phyloP scores from a whole-genome alignment of 139 green algal species.

The Choricystis sp. region DNA sequence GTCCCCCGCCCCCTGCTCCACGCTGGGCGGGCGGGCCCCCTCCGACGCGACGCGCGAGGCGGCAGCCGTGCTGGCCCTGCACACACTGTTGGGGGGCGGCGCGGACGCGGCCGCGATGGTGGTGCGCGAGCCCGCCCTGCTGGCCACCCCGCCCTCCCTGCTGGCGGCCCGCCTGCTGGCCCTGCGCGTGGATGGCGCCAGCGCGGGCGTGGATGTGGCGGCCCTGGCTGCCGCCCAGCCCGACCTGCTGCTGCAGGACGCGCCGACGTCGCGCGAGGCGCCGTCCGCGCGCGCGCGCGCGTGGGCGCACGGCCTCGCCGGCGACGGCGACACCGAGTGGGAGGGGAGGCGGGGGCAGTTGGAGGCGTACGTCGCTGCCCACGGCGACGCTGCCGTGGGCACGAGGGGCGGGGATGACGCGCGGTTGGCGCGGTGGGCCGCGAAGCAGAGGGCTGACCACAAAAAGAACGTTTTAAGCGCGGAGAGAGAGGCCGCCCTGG shows the following conservation, averaged over 20 bases:
- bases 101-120: slow-evolving; percentile 30
- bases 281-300: slow-evolving; percentile 14
- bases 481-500: neutral
- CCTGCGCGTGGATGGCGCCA: slow-evolving; percentile 25
- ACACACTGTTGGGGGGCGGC: slow-evolving; percentile 34
- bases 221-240: slow-evolving; percentile 32
- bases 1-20: too few species aligned
- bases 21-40: neutral
- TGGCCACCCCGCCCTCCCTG: slow-evolving; percentile 3
- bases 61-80: slow-evolving; percentile 31
- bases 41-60: slow-evolving; percentile 23
- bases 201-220: slow-evolving; percentile 27
- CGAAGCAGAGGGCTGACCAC: slow-evolving; percentile 31
- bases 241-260: slow-evolving; percentile 28
- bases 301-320: slow-evolving; percentile 42
- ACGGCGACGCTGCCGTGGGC: slow-evolving; percentile 46
- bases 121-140: slow-evolving; percentile 34
- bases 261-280: neutral
- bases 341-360: slow-evolving; percentile 21
- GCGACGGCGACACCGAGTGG: slow-evolving; percentile 38
- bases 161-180: slow-evolving; percentile 26
- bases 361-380: slow-evolving; percentile 18
- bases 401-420: slow-evolving; percentile 37
- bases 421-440: slow-evolving; percentile 26
- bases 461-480: slow-evolving; percentile 10